A percentile compares a stretch with the other conserved stretches of the same genome.
These are phyloP conservation scores for Arachis hypogaea DNA, from an alignment of 306 rosid species.

Conservation along the genomic window DNA sequence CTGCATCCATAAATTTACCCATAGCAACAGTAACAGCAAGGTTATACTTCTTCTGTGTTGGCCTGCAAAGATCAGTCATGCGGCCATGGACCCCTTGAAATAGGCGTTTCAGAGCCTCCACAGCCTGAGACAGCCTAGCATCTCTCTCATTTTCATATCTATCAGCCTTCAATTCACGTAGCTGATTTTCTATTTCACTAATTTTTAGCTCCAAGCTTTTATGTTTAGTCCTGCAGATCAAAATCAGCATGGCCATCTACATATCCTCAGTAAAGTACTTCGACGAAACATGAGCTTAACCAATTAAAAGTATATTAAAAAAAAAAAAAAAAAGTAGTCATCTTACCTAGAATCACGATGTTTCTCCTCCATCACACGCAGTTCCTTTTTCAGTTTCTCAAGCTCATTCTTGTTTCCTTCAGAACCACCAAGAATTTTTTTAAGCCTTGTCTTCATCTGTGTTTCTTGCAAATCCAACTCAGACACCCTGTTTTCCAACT, in stretches of 20 bases:
- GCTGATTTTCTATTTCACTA: conserved; percentile 81
- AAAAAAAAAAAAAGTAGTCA: background rate
- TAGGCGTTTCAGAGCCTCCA: conserved; percentile 93
- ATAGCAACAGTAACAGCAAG: conserved; percentile 98
- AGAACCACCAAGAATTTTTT: conserved; percentile 66
- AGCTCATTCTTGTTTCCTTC: conserved; percentile 57
- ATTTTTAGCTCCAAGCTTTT: conserved; percentile 72
- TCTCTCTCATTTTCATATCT: conserved; percentile 97
- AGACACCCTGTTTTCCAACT: conserved; percentile 67
- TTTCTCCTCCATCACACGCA: conserved; percentile 72
- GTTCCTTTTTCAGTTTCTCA: conserved; percentile 61
- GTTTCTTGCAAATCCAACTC: conserved; percentile 78
- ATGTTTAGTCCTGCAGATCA: conserved; percentile 69
- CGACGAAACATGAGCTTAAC: background rate
- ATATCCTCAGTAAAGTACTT: conserved; percentile 2
- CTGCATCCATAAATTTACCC: conserved; percentile 99
- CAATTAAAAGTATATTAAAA: background rate
- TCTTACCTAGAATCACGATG: conserved; percentile 78
- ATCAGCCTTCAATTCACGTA: conserved; percentile 95
- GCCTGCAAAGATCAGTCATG: conserved; percentile 97
- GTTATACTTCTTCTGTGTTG: conserved; percentile 94
- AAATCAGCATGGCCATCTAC: conserved; percentile 30
- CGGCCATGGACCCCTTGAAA: conserved; percentile 99
- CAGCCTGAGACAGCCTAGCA: conserved; percentile 92
- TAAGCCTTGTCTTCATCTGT: conserved; percentile 75